phyloP scores from a whole-genome alignment of 2,329 filamentous ascomycete genomes.

The Mycogone perniciosa region DNA sequence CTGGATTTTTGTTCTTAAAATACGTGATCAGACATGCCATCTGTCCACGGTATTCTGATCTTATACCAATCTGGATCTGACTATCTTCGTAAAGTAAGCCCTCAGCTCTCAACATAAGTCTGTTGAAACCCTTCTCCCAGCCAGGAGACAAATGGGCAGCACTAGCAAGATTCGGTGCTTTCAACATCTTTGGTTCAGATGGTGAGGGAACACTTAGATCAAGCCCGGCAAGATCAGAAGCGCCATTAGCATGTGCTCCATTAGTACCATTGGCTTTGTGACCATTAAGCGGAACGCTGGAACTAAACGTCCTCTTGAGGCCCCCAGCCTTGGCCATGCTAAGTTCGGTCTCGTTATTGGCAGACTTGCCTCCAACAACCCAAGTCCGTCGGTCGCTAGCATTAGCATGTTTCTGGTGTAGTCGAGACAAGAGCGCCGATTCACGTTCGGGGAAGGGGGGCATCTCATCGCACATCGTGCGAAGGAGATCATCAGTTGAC shows the following conservation, averaged over 20 bases:
- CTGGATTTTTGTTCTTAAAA: slow-evolving; percentile 88
- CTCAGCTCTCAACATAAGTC: slow-evolving; percentile 70
- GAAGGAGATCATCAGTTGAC: slow-evolving; percentile 82
- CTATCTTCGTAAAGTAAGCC: slow-evolving; percentile 92
- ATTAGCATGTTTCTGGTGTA: slow-evolving; percentile 90
- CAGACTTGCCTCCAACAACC: slow-evolving; percentile 95
- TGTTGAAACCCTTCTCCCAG: slow-evolving; percentile 87
- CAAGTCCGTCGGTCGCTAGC: slow-evolving; percentile 94
- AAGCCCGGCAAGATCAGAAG: slow-evolving; percentile 69
- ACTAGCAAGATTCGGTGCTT: slow-evolving; percentile 79
- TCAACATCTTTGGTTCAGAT: slow-evolving; percentile 51
- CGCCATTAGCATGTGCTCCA: slow-evolving; percentile 43
- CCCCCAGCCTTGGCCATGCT: slow-evolving; percentile 73
- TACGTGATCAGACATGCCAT: slow-evolving; percentile 94
- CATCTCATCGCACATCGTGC: slow-evolving; percentile 97
- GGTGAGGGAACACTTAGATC: slow-evolving; percentile 62
- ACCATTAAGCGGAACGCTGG: slow-evolving; percentile 42
- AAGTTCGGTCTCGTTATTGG: slow-evolving; percentile 77
- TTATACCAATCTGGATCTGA: slow-evolving; percentile 85
- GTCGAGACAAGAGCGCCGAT: slow-evolving; percentile 80
- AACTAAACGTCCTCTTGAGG: slow-evolving; percentile 79
- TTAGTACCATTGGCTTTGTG: slow-evolving; percentile 42
- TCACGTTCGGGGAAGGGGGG: slow-evolving; percentile 93
- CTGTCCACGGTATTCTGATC: slow-evolving; percentile 92
- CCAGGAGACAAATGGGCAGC: slow-evolving; percentile 89